Conservation (phyloP, 805 yeast species). For the Grigorovia transvaalensis region DNA sequence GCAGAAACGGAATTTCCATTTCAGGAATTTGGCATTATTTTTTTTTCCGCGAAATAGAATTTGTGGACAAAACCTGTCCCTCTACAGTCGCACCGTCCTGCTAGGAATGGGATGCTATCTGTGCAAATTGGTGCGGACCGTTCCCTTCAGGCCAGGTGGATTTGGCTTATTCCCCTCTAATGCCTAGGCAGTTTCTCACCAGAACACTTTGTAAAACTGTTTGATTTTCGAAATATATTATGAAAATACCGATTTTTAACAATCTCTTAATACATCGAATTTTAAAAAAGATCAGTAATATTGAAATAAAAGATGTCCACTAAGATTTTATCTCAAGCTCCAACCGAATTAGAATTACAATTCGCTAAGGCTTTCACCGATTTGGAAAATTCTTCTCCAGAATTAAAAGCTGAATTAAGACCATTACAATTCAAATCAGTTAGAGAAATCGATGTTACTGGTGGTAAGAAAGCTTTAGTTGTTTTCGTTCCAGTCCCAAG, state of each 20-base stretch:
- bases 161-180: not conserved
- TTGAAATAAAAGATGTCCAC: slow-evolving; percentile 25
- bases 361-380: slow-evolving; percentile 97
- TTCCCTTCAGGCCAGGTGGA: no score
- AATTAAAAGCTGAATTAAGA: slow-evolving; percentile 95
- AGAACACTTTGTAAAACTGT: not conserved
- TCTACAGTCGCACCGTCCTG: not conserved
- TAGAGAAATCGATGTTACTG: slow-evolving; percentile 92
- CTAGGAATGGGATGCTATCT: no score
- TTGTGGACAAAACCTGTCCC: not conserved
- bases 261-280: not conserved
- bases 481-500: slow-evolving; percentile 97
- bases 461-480: slow-evolving; percentile 98
- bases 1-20: no score
- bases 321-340: slow-evolving; percentile 89
- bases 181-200: not conserved
- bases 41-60: not conserved
- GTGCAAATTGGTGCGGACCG: no score
- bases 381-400: slow-evolving; percentile 87
- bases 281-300: not conserved
- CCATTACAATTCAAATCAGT: slow-evolving; percentile 97
- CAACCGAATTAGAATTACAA: slow-evolving; percentile 97
- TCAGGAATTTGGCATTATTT: no score
- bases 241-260: not conserved
- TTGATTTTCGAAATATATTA: not conserved